Evolutionary conservation across 352 stramenopile species (phyloP).

Genomic region (Thalassiosira hispida): DNA sequence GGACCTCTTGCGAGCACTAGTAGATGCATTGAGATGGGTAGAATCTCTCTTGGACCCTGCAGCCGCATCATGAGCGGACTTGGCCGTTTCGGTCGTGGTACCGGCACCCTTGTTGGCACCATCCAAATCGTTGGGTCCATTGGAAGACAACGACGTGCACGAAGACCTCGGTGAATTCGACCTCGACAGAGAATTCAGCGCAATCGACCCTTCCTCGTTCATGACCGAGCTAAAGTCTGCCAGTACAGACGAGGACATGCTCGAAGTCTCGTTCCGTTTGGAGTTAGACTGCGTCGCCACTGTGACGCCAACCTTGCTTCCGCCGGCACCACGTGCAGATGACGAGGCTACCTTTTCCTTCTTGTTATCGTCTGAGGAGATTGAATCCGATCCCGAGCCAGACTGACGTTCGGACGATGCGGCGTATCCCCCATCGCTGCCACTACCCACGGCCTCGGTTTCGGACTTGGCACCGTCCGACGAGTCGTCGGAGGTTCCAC

Average conservation of each 20-base stretch:
- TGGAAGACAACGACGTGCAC: conserved; percentile 29
- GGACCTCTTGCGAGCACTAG: conserved; percentile 32
- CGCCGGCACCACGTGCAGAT: neutral
- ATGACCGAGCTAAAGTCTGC: conserved; percentile 56
- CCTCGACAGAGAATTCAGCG: conserved; percentile 18
- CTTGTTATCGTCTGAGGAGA: conserved; percentile 48
- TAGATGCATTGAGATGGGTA: conserved; percentile 5
- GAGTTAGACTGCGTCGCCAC: conserved; percentile 30
- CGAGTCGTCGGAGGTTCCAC: conserved; percentile 31
- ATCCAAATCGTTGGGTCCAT: conserved; percentile 20
- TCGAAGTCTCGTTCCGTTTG: conserved; percentile 49
- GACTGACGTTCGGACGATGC: conserved; percentile 49
- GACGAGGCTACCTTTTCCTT: conserved; percentile 31
- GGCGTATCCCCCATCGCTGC: conserved; percentile 45
- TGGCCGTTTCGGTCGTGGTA: conserved; percentile 10
- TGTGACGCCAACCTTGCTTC: conserved; percentile 1
- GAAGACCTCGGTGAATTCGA: conserved; percentile 35
- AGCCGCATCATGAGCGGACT: neutral
- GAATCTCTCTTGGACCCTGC: conserved; percentile 19
- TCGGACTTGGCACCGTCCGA: conserved; percentile 40
- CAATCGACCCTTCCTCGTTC: conserved; percentile 41
- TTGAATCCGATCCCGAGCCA: conserved; percentile 45
- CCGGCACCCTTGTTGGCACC: conserved; percentile 5
- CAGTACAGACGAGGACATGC: conserved; percentile 48
- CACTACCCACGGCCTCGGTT: conserved; percentile 30